Evolutionary conservation across 768 basidiomycete genomes (phyloP), one percentile per base, ranked within the genome.

Genomic region (Podaxis sp.): DNA sequence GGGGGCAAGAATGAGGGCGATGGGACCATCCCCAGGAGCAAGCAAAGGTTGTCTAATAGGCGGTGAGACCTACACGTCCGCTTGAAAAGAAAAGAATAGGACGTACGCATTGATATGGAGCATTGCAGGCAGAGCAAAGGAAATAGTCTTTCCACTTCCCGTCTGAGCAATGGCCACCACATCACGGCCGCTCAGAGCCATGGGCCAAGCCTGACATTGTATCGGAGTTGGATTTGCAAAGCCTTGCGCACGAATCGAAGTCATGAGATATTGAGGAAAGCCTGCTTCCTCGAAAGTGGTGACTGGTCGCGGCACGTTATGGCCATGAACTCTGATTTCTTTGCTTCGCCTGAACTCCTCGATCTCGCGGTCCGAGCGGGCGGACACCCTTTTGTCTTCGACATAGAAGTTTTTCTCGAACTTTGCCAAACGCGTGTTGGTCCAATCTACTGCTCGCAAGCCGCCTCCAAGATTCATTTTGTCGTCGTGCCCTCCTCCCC

Each of bases 171-270:
- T 93, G 58, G 96, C 97, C 48, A 96, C 91, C 40, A 98, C 82
- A 74, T 99, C 96, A 62, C 93, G 83, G 57, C 96, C 96, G 52
- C 84, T 93, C 28, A 98, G 79, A 2, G 97, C 96, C 95, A 98
- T 98, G 0, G 97, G 97, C 97, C 97, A 99, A 16, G 95, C 91
- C 73, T 99, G 97, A 70, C 96, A 97, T 71, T 99, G 97, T 69
- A 99, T 98, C 52, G 97, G 89, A 5, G 96, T 95, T 0, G 97
- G 97, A 1, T 82, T 72, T 28, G 86, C 74, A 77, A 99, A 99
- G 35, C 97, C 97, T 76, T 97, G 94, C 9, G 93, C 91, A 62
- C 84, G 89, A 73, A 99, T 95, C 54, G 96, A 92, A 55, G 85
- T 76, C 88, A 98, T 87, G 62, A 99, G 84, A 74, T 98, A 98